phyloP scores from a whole-genome alignment of 305 asterid species.

The Coffea humblotiana region DNA sequence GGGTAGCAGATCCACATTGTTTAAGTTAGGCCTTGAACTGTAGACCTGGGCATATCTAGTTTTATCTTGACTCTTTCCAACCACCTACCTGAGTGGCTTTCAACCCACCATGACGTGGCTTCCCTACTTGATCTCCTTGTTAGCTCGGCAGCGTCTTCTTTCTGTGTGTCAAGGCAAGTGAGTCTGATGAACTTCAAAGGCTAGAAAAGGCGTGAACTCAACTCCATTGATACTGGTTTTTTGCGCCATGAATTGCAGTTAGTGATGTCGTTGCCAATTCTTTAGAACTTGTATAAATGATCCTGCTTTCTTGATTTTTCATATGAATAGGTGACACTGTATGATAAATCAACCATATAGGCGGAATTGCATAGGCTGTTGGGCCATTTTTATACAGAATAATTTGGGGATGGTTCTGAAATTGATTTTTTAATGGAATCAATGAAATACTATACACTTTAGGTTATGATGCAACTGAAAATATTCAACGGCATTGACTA shows the following conservation, averaged over 20 bases:
- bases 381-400: not conserved
- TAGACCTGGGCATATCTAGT: not conserved
- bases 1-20: not conserved
- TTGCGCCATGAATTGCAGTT: not conserved
- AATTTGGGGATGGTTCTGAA: slow-evolving; percentile 4
- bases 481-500: slow-evolving; percentile 15
- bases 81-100: not conserved
- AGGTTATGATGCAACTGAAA: slow-evolving; percentile 4
- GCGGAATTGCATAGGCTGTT: not conserved
- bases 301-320: not conserved
- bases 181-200: not conserved
- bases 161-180: not conserved
- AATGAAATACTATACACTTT: not conserved
- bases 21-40: not conserved
- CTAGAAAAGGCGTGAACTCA: not conserved
- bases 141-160: not conserved
- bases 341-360: not conserved
- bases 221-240: not conserved
- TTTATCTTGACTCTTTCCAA: not conserved
- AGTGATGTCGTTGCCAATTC: not conserved
- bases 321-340: not conserved
- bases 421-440: not conserved
- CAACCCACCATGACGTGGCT: not conserved
- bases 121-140: not conserved
- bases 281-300: not conserved